phyloP scores from a whole-genome alignment of 768 basidiomycete species.

The Mycena amicta region DNA sequence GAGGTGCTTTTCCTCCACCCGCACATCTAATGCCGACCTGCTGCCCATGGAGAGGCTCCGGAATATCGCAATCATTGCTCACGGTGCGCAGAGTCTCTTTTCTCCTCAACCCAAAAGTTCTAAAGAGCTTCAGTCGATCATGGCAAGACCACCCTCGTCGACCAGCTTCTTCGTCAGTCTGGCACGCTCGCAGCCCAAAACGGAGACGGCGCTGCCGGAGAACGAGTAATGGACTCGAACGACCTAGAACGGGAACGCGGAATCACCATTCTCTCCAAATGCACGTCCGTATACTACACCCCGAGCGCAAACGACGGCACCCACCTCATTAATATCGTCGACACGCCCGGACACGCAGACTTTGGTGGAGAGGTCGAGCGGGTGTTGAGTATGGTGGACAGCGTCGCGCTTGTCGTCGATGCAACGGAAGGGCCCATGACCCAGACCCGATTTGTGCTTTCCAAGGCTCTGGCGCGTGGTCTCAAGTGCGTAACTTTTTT shows the following conservation, averaged over 20 bases:
- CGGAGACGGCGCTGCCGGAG: conserved; percentile 39
- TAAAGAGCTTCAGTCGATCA: conserved; percentile 43
- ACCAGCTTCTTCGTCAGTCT: conserved; percentile 53
- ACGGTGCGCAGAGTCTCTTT: conserved; percentile 38
- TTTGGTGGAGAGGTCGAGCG: conserved; percentile 67
- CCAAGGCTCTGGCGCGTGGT: conserved; percentile 47
- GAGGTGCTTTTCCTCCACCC: conserved; percentile 21
- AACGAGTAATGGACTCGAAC: conserved; percentile 54
- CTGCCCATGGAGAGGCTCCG: conserved; percentile 43
- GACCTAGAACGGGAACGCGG: conserved; percentile 61
- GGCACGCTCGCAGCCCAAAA: conserved; percentile 46
- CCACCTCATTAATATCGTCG: conserved; percentile 59
- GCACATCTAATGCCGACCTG: conserved; percentile 13
- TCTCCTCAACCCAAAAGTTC: neutral
- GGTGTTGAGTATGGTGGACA: conserved; percentile 63
- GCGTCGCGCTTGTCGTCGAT: conserved; percentile 61
- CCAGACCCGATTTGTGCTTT: conserved; percentile 56
- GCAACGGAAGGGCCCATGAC: conserved; percentile 66
- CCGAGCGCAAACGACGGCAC: conserved; percentile 22
- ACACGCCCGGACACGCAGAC: conserved; percentile 65
- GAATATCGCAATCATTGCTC: conserved; percentile 54
- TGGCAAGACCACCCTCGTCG: conserved; percentile 56
- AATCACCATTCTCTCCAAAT: conserved; percentile 63
- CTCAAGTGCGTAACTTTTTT: conserved; percentile 36
- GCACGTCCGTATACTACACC: conserved; percentile 54